Evolutionary conservation across 2,329 filamentous ascomycete species (phyloP), one percentile per base, ranked within the genome.

Genomic region (Kalmusia sp.): DNA sequence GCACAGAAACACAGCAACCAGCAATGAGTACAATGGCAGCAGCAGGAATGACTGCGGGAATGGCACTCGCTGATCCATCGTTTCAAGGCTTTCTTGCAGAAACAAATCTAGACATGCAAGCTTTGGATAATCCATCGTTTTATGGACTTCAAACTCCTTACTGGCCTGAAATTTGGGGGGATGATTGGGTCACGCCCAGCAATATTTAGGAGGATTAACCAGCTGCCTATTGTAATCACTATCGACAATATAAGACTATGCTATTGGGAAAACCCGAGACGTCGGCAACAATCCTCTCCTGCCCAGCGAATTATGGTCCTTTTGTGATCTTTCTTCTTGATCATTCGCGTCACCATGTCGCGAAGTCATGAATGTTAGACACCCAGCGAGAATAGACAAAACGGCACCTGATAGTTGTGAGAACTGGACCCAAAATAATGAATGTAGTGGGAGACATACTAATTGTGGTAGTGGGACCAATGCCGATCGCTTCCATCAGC

Each of bases 401-500:
- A 51, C 47, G 4, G 51, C 57, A 21, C 61, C 55, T 57, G 25
- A 7, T 14, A 1, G 14, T 14, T 21, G 27, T 45, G 14, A 28
- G 27, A 28, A 6, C 12, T 28, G 27, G 27, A 28, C 48, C 28
- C 21, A 28, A 27, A 2, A 37, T 12, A 21, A 21, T 44, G 4
- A 4, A 28, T 17, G 11, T 40, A n/a, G n/a, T n/a, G n/a, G n/a
- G n/a, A n/a, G n/a, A n/a, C 51, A 7, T 54, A 61, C 58, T 44
- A 24, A 64, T 59, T 19, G 58, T 64, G 15, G 45, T 45, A 12
- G 54, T 51, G 31, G 46, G 44, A 12, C 66, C 67, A 30, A 68
- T 58, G 3, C 70, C 70, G 33, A 73, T 65, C 4, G 47, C 46
- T 12, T 67, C 55, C n/a, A 69, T 67, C 31, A 70, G 34, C 2